Evolutionary conservation across 768 basidiomycete genomes (phyloP), one percentile per base, ranked within the genome.

Genomic region (Lactifluus hygrophoroides): DNA sequence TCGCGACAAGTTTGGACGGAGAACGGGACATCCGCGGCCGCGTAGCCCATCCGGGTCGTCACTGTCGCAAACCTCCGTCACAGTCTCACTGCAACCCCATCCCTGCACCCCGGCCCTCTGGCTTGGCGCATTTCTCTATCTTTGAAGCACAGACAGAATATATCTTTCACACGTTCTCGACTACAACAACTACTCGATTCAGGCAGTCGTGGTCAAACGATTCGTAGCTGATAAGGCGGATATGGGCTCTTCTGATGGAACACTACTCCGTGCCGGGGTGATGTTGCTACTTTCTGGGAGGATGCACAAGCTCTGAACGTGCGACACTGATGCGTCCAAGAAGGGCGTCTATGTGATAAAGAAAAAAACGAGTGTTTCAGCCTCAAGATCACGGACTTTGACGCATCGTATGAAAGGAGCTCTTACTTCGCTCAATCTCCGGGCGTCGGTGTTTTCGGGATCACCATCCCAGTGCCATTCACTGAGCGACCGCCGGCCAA

Each of bases 401-500:
- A 14, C 16, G 16, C 3, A 17, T 38, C 17, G 19, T 7, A 34
- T 40, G 30, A 28, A 16, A 11, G 35, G 32, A 32, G 25, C 21
- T 42, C 35, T 3, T 37, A 63, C 61, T 46, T 63, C 61, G 19
- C 54, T 65, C 30, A 48, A 45, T 46, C 58, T 44, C 51, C 54
- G 40, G 21, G 63, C 21, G 23, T 6, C 30, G 6, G 45, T 3
- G 16, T 19, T 40, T 35, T 38, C 51, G 13, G 42, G 57, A 17
- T 57, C 66, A 37, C 67, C 58, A 3, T 65, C 66, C 73, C 72
- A 75, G 53, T 69, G 64, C 73, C 71, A 76, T 3, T 65, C 69
- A 10, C 65, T 68, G 14, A 81, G 67, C 5, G 77, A 74, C 11
- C 69, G 74, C 40, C 78, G 68, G 19, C 77, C 78, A 4, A 76